These are phyloP conservation scores for Nakataea oryzae DNA, from an alignment of 2,329 filamentous ascomycete genomes.

Conservation along the genomic window DNA sequence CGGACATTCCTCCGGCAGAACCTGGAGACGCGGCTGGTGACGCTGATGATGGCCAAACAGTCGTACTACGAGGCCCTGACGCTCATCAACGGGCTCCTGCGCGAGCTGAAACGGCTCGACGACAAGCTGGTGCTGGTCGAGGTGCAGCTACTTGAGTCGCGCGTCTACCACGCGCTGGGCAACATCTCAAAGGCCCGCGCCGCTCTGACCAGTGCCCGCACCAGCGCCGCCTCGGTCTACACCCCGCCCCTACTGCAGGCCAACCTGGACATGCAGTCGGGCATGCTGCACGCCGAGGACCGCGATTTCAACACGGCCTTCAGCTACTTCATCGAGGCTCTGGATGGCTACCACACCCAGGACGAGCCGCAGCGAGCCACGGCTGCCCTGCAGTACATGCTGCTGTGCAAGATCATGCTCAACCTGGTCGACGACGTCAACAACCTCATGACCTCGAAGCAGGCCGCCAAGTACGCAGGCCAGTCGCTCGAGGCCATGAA, in stretches of 20 bases:
- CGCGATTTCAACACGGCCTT: slow-evolving; percentile 98
- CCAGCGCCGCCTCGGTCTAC: slow-evolving; percentile 93
- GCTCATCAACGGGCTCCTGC: slow-evolving; percentile 90
- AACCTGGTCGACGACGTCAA: slow-evolving; percentile 96
- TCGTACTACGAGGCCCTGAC: slow-evolving; percentile 95
- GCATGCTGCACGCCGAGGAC: slow-evolving; percentile 97
- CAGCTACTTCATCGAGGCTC: slow-evolving; percentile 98
- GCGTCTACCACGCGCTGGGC: slow-evolving; percentile 93
- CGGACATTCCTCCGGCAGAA: slow-evolving; percentile 96
- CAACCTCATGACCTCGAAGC: slow-evolving; percentile 88
- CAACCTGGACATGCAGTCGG: slow-evolving; percentile 97
- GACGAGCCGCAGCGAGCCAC: slow-evolving; percentile 85
- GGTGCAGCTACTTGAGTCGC: slow-evolving; percentile 92
- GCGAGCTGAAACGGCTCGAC: slow-evolving; percentile 94
- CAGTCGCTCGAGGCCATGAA: slow-evolving; percentile 98
- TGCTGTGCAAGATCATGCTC: slow-evolving; percentile 99
- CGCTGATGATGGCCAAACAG: slow-evolving; percentile 93
- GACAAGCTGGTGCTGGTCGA: slow-evolving; percentile 98
- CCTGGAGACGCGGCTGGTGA: slow-evolving; percentile 89
- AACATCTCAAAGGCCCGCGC: slow-evolving; percentile 95
- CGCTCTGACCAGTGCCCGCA: slow-evolving; percentile 86
- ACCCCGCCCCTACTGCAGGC: slow-evolving; percentile 92
- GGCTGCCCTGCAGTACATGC: slow-evolving; percentile 97
- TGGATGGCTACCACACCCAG: slow-evolving; percentile 92
- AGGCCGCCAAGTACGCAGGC: slow-evolving; percentile 91